Base-by-base conservation (phyloP, 805 yeast genomes). In the Metschnikowia orientalis region DNA sequence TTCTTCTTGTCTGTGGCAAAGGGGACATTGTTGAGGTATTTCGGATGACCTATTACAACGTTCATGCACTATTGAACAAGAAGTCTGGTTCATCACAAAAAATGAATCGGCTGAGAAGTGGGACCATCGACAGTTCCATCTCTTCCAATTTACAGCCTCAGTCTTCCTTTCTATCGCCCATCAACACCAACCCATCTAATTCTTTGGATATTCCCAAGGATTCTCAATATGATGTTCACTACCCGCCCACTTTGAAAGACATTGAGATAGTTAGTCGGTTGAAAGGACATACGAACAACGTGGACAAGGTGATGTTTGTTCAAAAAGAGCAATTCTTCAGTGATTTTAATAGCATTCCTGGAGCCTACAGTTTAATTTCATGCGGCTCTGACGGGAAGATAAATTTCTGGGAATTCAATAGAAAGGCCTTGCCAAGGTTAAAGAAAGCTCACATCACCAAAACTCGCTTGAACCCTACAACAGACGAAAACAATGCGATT, bases 21-120 rank as follows among this genome's bases (percentile, higher is more conserved):
- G 84, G 81, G 23, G 79, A 77, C 37, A 41, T 64, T 26, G 58
- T 66, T 22, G 71, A 65, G 38, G 49, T 63, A 6, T 65, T 63
- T 44, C 56, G 57, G 33, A 48, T 66, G 54, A 56, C 59, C 25
- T 66, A 63, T 49, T 65, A 63, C 44, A 65, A 65, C 39, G 59
- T 65, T 18, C 59, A 54, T 40, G 63, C 62, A 2, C 42, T 65
- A 11, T 41, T 64, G 19, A 36, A 26, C 11, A 38, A 35, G 27
- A 44, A 38, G 25, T 25, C 20, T 4, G 24, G 28, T 6, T 7
- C 37, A 2, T 24, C 32, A 6, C 34, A 26, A 18, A 32, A 27
- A 44, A 37, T 40, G 20, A 41, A 39, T n/a, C 29, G 69, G 26
- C 63, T 69, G 12, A 53, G 69, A 40, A 62, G 69, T 42, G 68